Conservation (phyloP, 1,139 yeast species). For the Eremothecium cymbalariae region DNA sequence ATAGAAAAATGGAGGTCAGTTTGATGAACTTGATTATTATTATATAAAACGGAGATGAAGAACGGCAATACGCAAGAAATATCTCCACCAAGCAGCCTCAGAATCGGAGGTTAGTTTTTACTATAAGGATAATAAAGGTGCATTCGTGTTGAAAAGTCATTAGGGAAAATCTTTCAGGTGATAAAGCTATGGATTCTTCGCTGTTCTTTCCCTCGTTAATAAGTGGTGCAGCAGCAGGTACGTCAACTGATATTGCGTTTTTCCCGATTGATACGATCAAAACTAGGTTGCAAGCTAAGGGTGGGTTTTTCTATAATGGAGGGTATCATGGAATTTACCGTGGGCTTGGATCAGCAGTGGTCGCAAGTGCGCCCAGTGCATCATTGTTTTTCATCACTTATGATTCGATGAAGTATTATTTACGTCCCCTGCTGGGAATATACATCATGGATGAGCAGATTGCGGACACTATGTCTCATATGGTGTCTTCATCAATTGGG, state of each 20-base stretch:
- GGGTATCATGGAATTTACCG: slow-evolving; percentile 86
- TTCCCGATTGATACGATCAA: slow-evolving; percentile 95
- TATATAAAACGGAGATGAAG: no score
- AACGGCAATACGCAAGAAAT: no score
- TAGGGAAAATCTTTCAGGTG: no score
- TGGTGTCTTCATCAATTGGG: slow-evolving; percentile 82
- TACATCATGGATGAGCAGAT: slow-evolving; percentile 27
- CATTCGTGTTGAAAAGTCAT: no score
- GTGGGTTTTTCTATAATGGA: slow-evolving; percentile 87
- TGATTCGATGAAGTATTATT: slow-evolving; percentile 57
- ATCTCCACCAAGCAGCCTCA: no score
- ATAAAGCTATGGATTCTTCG: slow-evolving; percentile 14
- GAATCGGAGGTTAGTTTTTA: no score
- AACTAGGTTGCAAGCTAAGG: slow-evolving; percentile 89
- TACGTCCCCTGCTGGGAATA: slow-evolving; percentile 40
- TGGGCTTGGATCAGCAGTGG: slow-evolving; percentile 88
- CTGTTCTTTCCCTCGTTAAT: slow-evolving; percentile 25
- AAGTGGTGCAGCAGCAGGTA: slow-evolving; percentile 96
- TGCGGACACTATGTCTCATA: slow-evolving; percentile 49
- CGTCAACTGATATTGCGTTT: slow-evolving; percentile 86
- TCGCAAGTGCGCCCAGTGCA: slow-evolving; percentile 94
- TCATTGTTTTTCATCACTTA: slow-evolving; percentile 83
- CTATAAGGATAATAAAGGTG: no score
- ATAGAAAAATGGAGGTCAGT: no score
- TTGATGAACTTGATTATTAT: no score